Evolutionary conservation across 164 flowering plant species (phyloP), one percentile per base, ranked within the genome.

Genomic region (Paratinospora sagittata): DNA sequence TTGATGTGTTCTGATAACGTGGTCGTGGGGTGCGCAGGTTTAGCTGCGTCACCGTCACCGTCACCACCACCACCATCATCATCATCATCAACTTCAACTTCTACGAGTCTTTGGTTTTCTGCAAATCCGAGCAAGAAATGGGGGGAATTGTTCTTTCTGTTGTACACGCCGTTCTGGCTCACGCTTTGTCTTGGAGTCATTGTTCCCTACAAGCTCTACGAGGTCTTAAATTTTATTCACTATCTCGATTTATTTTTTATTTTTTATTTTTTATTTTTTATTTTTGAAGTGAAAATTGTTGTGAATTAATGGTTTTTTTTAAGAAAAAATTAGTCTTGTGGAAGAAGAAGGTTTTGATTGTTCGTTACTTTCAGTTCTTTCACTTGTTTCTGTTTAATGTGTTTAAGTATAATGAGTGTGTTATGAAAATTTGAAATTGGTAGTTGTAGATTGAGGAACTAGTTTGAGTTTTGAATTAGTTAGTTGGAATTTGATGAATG

Each of bases 121-220:
- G 67, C 84, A 16, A 87, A 88, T 75, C 91, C 90, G 1, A 95
- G 98, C 83, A 95, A 95, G 85, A 79, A 96, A 88, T 95, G 97
- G 98, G 97, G 86, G 13, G 98, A 95, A 78, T 30, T 92, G 63
- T 92, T 92, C 74, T 95, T 95, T 73, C 89, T 95, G 24, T 24
- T 80, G 60, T n/a, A n/a, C n/a, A n/a, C n/a, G n/a, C n/a, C n/a
- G n/a, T n/a, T n/a, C n/a, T n/a, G n/a, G n/a, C n/a, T n/a, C n/a
- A n/a, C n/a, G n/a, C n/a, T n/a, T n/a, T n/a, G n/a, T n/a, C n/a
- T n/a, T n/a, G n/a, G n/a, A n/a, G n/a, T n/a, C n/a, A n/a, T n/a
- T n/a, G n/a, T n/a, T n/a, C n/a, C n/a, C n/a, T n/a, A n/a, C n/a
- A 90, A 88, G 73, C 85, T 95, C 30, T 95, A 92, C 75, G 97